Conservation (phyloP, 2,329 filamentous ascomycete species). For the Coniochaeta hoffmannii region DNA sequence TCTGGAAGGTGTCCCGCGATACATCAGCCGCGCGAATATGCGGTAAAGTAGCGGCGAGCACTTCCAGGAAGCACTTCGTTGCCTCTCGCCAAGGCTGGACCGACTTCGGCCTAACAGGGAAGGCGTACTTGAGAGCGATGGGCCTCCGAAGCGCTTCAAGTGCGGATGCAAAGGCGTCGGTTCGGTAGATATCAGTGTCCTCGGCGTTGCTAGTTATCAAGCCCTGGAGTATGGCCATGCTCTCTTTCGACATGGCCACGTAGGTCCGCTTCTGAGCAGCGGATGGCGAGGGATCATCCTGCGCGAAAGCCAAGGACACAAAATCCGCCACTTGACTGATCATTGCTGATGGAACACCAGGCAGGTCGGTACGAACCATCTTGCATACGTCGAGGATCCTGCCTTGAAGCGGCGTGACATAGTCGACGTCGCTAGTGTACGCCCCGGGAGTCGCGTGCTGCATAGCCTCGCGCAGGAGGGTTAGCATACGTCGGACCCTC, state of each 20-base stretch:
- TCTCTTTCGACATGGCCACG: conserved; percentile 78
- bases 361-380: conserved; percentile 58
- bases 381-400: conserved; percentile 62
- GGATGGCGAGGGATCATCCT: conserved; percentile 24
- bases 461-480: conserved; percentile 63
- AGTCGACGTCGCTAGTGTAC: conserved; percentile 67
- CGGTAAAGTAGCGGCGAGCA: conserved; percentile 60
- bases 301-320: conserved; percentile 58
- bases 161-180: conserved; percentile 57
- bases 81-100: conserved; percentile 73
- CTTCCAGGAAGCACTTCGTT: conserved; percentile 60
- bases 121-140: conserved; percentile 74
- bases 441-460: conserved; percentile 59
- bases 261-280: conserved; percentile 61
- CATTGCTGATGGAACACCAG: conserved; percentile 59
- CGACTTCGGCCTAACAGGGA: conserved; percentile 63
- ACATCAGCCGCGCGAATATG: conserved; percentile 45
- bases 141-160: conserved; percentile 62
- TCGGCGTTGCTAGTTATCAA: conserved; percentile 52
- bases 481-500: conserved; percentile 60
- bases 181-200: conserved; percentile 61
- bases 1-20: conserved; percentile 36
- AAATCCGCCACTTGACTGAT: conserved; percentile 64
- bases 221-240: conserved; percentile 62
- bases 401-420: conserved; percentile 64